Evolutionary conservation across 805 yeast species (phyloP).

Genomic region (Clavispora fructus): DNA sequence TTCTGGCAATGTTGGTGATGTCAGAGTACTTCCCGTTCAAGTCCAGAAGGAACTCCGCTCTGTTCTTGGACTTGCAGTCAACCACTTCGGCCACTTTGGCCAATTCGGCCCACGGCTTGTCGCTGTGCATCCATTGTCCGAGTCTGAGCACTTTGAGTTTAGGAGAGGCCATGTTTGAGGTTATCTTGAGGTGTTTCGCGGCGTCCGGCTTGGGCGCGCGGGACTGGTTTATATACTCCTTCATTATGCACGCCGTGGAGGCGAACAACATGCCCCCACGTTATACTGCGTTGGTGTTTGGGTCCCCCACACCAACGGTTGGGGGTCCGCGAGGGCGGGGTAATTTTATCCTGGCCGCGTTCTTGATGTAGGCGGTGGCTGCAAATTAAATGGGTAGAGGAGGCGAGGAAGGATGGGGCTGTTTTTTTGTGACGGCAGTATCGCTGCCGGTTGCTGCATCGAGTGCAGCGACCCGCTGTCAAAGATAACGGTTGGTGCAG

Average conservation of each 20-base stretch:
- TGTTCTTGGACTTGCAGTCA: constrained; percentile 27
- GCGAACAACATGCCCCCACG: neutral
- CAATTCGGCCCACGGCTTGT: constrained; percentile 11
- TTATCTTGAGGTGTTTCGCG: too few species aligned
- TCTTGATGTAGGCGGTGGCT: too few species aligned
- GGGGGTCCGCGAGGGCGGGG: neutral
- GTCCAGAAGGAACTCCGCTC: constrained; percentile 40
- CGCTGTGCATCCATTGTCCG: constrained; percentile 12
- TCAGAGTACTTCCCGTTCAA: constrained; percentile 41
- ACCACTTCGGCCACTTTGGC: constrained; percentile 29
- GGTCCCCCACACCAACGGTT: neutral
- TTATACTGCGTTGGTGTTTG: neutral
- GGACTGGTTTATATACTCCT: neutral
- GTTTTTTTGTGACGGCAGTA: too few species aligned
- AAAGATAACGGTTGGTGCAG: neutral
- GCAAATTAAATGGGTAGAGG: too few species aligned
- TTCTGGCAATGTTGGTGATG: constrained; percentile 42
- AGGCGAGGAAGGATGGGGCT: too few species aligned
- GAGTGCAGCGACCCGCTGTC: too few species aligned
- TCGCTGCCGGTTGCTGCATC: too few species aligned
- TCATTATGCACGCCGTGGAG: neutral
- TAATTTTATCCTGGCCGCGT: neutral
- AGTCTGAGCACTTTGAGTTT: constrained; percentile 16
- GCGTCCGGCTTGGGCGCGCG: too few species aligned
- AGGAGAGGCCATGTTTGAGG: neutral